phyloP scores from a whole-genome alignment of 805 yeast genomes.

The Saccharomycopsis sp. region DNA sequence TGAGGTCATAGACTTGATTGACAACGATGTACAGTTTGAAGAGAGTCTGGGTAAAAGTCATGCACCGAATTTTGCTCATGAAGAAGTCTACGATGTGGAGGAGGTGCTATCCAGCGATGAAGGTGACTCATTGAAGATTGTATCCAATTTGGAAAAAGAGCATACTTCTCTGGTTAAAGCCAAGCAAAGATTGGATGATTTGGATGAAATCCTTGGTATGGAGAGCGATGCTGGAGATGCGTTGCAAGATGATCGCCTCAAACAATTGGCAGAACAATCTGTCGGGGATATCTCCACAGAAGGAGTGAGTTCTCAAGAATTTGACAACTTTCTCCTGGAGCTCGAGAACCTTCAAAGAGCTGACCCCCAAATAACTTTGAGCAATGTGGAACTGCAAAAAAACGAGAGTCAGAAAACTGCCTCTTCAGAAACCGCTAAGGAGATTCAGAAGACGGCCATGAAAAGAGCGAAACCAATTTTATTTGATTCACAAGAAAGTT shows the following conservation, averaged over 20 bases:
- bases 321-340: too few relatives aligned
- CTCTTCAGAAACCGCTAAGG: too few relatives aligned
- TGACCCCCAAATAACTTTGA: too few relatives aligned
- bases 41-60: not conserved
- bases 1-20: not conserved
- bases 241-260: not conserved
- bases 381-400: too few relatives aligned
- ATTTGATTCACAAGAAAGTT: too few relatives aligned
- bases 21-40: not conserved
- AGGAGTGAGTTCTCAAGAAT: not conserved
- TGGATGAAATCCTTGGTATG: not conserved
- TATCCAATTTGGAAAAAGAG: not conserved
- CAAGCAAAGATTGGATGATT: not conserved
- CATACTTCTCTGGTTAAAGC: not conserved
- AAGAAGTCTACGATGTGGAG: constrained; percentile 4
- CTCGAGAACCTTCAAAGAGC: too few relatives aligned
- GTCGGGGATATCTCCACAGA: not conserved
- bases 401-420: too few relatives aligned
- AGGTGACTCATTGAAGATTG: constrained; percentile 2
- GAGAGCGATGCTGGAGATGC: not conserved
- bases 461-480: too few relatives aligned
- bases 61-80: not conserved
- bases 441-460: too few relatives aligned
- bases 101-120: constrained; percentile 5
- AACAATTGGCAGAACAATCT: not conserved